These are phyloP conservation scores for Diplotaxis tenuifolia DNA, from an alignment of 345 rosid species.

Conservation along the genomic window DNA sequence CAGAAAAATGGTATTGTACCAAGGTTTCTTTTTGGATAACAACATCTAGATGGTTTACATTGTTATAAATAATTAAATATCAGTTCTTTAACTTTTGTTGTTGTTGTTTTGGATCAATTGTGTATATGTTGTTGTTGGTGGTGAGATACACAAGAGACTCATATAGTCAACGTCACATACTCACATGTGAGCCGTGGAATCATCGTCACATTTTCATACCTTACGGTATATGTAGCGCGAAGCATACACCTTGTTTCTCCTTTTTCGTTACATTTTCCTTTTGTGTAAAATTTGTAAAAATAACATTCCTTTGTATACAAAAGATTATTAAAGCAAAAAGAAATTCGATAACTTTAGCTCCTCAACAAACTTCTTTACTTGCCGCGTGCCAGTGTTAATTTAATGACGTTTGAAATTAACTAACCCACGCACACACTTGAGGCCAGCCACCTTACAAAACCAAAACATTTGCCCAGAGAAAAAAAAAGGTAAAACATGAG, in stretches of 20 bases:
- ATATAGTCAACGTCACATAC: neutral
- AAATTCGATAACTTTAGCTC: neutral
- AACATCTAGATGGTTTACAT: neutral
- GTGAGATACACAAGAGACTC: neutral
- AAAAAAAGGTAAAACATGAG: neutral
- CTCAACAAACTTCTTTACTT: neutral
- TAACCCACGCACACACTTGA: neutral
- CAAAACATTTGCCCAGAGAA: neutral
- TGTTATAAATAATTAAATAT: neutral
- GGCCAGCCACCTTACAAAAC: neutral
- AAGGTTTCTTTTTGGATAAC: neutral
- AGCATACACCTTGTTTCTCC: neutral
- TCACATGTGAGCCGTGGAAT: neutral
- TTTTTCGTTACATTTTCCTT: neutral
- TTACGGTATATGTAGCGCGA: neutral
- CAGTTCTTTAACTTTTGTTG: neutral
- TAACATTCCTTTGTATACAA: neutral
- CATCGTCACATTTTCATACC: neutral
- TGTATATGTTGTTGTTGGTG: neutral
- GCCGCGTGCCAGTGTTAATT: neutral
- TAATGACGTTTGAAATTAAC: neutral
- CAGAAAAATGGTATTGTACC: neutral
- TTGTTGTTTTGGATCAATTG: neutral
- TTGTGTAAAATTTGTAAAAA: neutral
- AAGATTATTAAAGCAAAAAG: neutral